A percentile compares a stretch with the other conserved stretches of the same genome.
Evolutionary conservation across 164 flowering plant genomes (phyloP).

Genomic region (Hamamelis virginiana): DNA sequence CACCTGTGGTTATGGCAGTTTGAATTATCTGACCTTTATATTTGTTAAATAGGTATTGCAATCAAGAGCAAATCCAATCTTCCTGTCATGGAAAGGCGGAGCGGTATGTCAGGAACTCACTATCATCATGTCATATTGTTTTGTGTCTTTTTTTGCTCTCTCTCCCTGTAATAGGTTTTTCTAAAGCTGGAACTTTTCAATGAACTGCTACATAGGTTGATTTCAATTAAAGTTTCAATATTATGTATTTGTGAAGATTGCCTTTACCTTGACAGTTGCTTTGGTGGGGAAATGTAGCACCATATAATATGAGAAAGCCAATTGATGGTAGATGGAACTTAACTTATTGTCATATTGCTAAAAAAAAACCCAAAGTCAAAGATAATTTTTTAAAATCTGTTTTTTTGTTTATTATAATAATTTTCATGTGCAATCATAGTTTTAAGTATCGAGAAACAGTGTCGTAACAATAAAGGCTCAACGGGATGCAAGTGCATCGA

Average conservation of each 20-base stretch:
- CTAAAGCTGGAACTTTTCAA: neutral
- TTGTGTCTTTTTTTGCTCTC: neutral
- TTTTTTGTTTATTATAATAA: too few species aligned
- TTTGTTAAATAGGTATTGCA: conserved; percentile 62
- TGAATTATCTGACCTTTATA: neutral
- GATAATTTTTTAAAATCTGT: too few species aligned
- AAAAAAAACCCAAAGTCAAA: too few species aligned
- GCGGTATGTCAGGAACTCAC: conserved; percentile 53
- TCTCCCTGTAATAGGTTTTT: neutral
- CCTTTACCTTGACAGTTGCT: neutral
- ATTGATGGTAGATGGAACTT: too few species aligned
- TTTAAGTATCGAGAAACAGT: too few species aligned
- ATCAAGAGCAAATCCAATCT: conserved; percentile 67
- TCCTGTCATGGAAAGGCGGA: conserved; percentile 94
- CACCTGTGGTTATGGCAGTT: neutral
- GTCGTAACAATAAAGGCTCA: too few species aligned
- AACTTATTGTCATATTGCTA: too few species aligned
- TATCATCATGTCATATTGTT: conserved; percentile 1
- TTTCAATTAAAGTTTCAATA: neutral
- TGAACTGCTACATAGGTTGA: neutral
- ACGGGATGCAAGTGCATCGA: too few species aligned
- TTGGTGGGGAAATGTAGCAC: neutral
- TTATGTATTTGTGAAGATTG: neutral
- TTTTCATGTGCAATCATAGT: too few species aligned
- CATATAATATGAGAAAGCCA: too few species aligned